phyloP scores from a whole-genome alignment of 108 stramenopile genomes.

The Cyclotella sp. region DNA sequence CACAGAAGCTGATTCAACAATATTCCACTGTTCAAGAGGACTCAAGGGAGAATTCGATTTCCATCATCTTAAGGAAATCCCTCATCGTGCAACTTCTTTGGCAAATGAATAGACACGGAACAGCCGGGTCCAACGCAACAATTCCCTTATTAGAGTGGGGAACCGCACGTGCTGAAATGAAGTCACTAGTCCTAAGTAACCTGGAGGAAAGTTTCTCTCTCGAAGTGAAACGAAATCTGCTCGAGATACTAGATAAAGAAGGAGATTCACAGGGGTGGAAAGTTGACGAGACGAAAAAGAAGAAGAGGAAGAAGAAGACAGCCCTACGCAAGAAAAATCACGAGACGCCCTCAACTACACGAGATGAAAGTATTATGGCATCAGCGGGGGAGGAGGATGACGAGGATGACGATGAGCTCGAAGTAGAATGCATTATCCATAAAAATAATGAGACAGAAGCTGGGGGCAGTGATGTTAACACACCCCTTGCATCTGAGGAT shows the following conservation, averaged over 20 bases:
- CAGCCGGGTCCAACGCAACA: not conserved
- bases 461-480: not conserved
- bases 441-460: not conserved
- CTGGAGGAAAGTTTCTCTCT: conserved; percentile 43
- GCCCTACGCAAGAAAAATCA: conserved; percentile 34
- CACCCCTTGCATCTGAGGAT: not conserved
- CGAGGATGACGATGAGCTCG: conserved; percentile 15
- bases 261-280: not conserved
- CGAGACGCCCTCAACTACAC: not conserved
- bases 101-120: not conserved
- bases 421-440: conserved; percentile 36
- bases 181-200: conserved; percentile 12
- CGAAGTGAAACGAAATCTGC: conserved; percentile 48
- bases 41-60: too few relatives aligned
- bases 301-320: conserved; percentile 51
- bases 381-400: not conserved
- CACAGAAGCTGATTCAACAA: too few relatives aligned
- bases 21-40: too few relatives aligned
- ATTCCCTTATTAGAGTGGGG: conserved; percentile 34
- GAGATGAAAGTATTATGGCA: not conserved
- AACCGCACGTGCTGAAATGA: conserved; percentile 25
- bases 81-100: not conserved
- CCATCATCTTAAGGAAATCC: not conserved
- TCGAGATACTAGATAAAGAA: conserved; percentile 26
- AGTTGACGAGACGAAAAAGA: conserved; percentile 35